phyloP scores from a whole-genome alignment of 2,329 filamentous ascomycete genomes.

The Alternaria rosae region DNA sequence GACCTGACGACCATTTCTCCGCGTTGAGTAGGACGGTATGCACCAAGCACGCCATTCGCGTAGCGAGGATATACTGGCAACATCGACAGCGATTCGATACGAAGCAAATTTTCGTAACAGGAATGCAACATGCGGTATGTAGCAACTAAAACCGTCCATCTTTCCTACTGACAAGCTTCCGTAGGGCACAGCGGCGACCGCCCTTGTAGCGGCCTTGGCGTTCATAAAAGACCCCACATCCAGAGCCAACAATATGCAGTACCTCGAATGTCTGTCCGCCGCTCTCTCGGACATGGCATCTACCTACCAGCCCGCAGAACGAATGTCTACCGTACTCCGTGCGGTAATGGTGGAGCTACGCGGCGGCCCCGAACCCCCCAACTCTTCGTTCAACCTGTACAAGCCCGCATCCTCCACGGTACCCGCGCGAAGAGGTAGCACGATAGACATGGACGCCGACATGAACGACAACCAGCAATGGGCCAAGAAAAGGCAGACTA shows the following conservation, averaged over 20 bases:
- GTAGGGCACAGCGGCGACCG: conserved; percentile 62
- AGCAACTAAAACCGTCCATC: neutral
- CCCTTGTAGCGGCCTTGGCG: conserved; percentile 59
- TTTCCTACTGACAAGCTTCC: neutral
- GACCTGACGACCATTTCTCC: conserved; percentile 54
- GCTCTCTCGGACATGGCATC: conserved; percentile 62
- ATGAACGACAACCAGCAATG: conserved; percentile 4
- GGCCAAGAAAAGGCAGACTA: conserved; percentile 40
- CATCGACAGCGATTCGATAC: conserved; percentile 62
- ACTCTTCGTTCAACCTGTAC: conserved; percentile 30
- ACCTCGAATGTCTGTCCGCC: conserved; percentile 62
- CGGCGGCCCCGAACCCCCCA: conserved; percentile 23
- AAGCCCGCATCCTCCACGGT: conserved; percentile 36
- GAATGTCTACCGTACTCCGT: conserved; percentile 62
- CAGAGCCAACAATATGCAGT: conserved; percentile 55
- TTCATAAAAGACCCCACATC: conserved; percentile 50
- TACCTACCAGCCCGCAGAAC: conserved; percentile 62
- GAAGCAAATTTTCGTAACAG: conserved; percentile 59
- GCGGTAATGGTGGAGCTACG: conserved; percentile 61
- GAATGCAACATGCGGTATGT: conserved; percentile 60
- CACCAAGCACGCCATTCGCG: conserved; percentile 62
- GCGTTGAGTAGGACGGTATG: conserved; percentile 61
- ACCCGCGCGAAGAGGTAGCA: conserved; percentile 40
- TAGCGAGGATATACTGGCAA: conserved; percentile 64
- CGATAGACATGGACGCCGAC: conserved; percentile 29